Conservation (phyloP, 345 rosid genomes). For the Eucalyptus microcorys region DNA sequence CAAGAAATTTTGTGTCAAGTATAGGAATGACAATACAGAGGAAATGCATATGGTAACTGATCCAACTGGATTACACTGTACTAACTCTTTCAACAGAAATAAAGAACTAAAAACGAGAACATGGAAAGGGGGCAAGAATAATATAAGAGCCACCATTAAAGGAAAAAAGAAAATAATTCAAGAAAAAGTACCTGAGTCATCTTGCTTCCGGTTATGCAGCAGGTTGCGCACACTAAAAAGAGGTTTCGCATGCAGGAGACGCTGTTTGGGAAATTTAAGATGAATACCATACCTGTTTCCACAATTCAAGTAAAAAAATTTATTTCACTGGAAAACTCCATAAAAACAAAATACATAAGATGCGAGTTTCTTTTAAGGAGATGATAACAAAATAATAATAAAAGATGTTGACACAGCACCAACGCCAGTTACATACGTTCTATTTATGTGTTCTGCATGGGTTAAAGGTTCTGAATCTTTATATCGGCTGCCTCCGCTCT, state of each 20-base stretch:
- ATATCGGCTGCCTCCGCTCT: slow-evolving; percentile 36
- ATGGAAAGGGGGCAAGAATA: neutral
- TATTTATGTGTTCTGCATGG: slow-evolving; percentile 31
- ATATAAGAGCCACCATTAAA: neutral
- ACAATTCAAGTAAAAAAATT: neutral
- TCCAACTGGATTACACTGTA: neutral
- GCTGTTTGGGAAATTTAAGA: slow-evolving; percentile 56
- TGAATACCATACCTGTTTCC: slow-evolving; percentile 43
- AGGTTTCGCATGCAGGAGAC: slow-evolving; percentile 69
- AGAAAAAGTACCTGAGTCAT: slow-evolving; percentile 38
- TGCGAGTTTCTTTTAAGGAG: neutral
- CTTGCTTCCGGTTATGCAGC: slow-evolving; percentile 55
- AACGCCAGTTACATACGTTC: slow-evolving; percentile 32
- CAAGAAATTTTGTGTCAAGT: neutral
- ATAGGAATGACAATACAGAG: neutral
- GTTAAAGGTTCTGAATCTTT: slow-evolving; percentile 19
- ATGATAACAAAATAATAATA: neutral
- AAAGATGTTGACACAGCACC: neutral
- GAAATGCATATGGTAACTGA: neutral
- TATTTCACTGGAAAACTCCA: neutral
- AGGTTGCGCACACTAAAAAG: slow-evolving; percentile 64
- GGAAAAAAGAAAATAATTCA: neutral
- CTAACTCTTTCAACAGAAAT: neutral
- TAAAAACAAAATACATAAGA: neutral
- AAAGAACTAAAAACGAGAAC: neutral